These are phyloP conservation scores for Bruguiera parviflora DNA, from an alignment of 345 rosid species.

Conservation along the genomic window DNA sequence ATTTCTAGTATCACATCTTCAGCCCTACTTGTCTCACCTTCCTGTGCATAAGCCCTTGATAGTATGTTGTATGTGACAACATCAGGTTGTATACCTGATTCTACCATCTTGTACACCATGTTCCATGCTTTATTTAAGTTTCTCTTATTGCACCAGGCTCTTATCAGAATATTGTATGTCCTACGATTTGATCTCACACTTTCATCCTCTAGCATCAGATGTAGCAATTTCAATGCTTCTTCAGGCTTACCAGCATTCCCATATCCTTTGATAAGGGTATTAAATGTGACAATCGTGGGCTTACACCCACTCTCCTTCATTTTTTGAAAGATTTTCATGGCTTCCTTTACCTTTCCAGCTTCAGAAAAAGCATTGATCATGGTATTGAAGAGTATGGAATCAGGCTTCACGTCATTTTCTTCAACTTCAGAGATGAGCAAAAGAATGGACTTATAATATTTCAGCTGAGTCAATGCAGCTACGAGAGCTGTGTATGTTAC, in stretches of 20 bases:
- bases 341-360: slow-evolving; percentile 70
- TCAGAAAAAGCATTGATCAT: slow-evolving; percentile 87
- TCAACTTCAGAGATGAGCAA: slow-evolving; percentile 63
- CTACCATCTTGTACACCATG: slow-evolving; percentile 63
- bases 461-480: slow-evolving; percentile 61
- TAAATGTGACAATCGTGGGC: slow-evolving; percentile 78
- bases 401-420: slow-evolving; percentile 68
- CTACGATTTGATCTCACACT: slow-evolving; percentile 64
- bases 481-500: slow-evolving; percentile 82
- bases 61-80: slow-evolving; percentile 78
- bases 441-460: slow-evolving; percentile 56
- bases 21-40: slow-evolving; percentile 55
- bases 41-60: slow-evolving; percentile 68
- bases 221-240: slow-evolving; percentile 62
- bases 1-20: slow-evolving; percentile 75
- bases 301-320: slow-evolving; percentile 80
- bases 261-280: slow-evolving; percentile 85
- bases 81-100: slow-evolving; percentile 64
- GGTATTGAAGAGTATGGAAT: slow-evolving; percentile 85
- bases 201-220: slow-evolving; percentile 51
- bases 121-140: slow-evolving; percentile 76
- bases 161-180: slow-evolving; percentile 73
- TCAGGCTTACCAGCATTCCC: slow-evolving; percentile 71
- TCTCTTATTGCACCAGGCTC: slow-evolving; percentile 74
- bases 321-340: slow-evolving; percentile 68